Evolutionary conservation across 768 basidiomycete species (phyloP).

Genomic region (Suillus subalutaceus): DNA sequence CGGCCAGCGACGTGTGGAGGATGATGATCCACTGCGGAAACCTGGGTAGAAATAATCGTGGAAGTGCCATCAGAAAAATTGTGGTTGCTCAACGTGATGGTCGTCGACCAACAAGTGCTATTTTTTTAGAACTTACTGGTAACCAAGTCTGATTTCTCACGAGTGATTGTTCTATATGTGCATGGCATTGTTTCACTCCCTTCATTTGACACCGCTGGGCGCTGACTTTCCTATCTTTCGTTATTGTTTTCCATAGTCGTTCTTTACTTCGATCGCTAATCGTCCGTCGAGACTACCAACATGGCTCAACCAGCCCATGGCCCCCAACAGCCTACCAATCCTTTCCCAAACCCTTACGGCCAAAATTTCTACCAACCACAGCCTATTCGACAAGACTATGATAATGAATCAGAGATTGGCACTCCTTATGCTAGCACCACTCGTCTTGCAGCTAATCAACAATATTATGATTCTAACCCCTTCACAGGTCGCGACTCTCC

Average conservation of each 20-base stretch:
- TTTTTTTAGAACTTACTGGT: conserved; percentile 12
- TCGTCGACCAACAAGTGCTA: background rate
- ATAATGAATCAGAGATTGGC: conserved; percentile 51
- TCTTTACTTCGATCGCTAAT: conserved; percentile 18
- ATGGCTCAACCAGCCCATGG: conserved; percentile 46
- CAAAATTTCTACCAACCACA: conserved; percentile 26
- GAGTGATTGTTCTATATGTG: background rate
- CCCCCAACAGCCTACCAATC: conserved; percentile 30
- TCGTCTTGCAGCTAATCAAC: conserved; percentile 50
- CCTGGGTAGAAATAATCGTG: background rate
- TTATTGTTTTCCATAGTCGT: conserved; percentile 22
- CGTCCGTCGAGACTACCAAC: conserved; percentile 17
- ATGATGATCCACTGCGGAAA: too few relatives aligned
- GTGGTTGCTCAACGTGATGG: background rate
- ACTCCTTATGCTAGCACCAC: conserved; percentile 65
- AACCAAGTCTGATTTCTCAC: conserved; percentile 16
- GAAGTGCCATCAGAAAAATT: background rate
- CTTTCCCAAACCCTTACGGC: conserved; percentile 28
- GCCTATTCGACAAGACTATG: conserved; percentile 41
- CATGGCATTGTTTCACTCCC: conserved; percentile 18
- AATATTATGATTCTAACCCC: conserved; percentile 33
- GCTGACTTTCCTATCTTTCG: conserved; percentile 21
- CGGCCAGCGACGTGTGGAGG: too few relatives aligned
- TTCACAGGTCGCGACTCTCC: conserved; percentile 24
- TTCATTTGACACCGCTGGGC: conserved; percentile 29